Base-by-base conservation (phyloP, 192 early-diverging fungal species). In the Coemansia sp. region DNA sequence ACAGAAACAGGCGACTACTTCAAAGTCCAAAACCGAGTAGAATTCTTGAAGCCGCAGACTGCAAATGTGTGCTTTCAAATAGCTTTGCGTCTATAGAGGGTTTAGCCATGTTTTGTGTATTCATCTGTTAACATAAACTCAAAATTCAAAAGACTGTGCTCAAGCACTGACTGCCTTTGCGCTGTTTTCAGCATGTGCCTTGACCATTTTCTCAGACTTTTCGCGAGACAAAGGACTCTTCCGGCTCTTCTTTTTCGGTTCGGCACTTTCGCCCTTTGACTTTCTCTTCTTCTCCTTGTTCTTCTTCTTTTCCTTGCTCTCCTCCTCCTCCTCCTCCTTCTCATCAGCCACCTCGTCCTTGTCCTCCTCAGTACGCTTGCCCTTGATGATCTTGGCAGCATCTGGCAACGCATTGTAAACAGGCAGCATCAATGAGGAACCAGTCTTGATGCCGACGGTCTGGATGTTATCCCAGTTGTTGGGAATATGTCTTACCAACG, bases 381-480 rank as follows among this genome's bases (percentile, higher is more conserved):
- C 38, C 10, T 12, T 52, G 40, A 74, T 67, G 36, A 32, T 16
- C 6, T 8, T 56, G 10, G 73, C 36, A 0, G 55, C 44, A 5
- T 41, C 57, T 20, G 85, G 85, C 4, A 88, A 68, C 10, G 84
- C 74, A 62, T 87, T 87, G 73, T 81, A 96, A 39, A 98, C 74
- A 3, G 96, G 96, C 57, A 98, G 80, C 28, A 87, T 81, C 12
- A 83, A 71, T 9, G 93, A 93, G 11, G 83, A 80, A 41, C 73
- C 81, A 7, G 90, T 88, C 76, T 96, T 96, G 76, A 98, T 74
- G 36, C 84, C 69, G 42, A 98, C 81, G 9, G 91, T 84, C 67
- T 87, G 89, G 53, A 98, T 83, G 76, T 93, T 94, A 34, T 82
- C 73, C 87, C 90, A 93, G 40, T 85, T 81, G 54, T 87, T 80